Evolutionary conservation across 495 filamentous ascomycete genomes (phyloP).

Genomic region (Chaetomium tenue): DNA sequence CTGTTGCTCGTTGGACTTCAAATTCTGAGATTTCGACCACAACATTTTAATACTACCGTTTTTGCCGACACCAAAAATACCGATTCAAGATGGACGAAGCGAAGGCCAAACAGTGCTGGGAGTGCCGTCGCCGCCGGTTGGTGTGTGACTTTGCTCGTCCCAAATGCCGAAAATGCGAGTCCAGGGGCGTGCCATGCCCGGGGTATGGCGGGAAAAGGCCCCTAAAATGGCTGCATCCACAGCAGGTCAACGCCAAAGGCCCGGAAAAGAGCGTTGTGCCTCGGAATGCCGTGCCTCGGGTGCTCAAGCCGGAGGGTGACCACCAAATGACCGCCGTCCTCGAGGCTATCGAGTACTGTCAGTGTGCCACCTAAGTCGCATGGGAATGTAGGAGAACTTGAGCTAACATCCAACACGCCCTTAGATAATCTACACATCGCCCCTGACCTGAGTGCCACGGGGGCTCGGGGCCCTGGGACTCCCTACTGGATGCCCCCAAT

Average conservation of each 20-base stretch:
- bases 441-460: constrained; percentile 1
- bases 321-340: background rate
- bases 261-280: background rate
- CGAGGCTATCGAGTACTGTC: constrained; percentile 15
- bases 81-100: background rate
- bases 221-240: constrained; percentile 12
- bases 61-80: no score
- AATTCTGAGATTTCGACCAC: background rate
- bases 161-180: constrained; percentile 9
- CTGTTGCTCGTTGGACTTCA: no score
- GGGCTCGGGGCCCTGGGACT: background rate
- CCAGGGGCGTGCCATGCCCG: constrained; percentile 8
- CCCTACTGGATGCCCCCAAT: constrained; percentile 11
- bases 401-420: background rate
- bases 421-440: constrained; percentile 8
- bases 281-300: background rate
- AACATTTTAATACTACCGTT: background rate
- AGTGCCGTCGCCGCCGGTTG: constrained; percentile 17
- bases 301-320: background rate
- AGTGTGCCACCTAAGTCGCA: background rate
- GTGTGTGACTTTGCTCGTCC: constrained; percentile 19
- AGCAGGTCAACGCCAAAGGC: constrained; percentile 2
- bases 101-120: constrained; percentile 17
- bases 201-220: constrained; percentile 14
- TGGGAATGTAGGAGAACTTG: background rate